Conservation (phyloP, 371 early-diverging fungal species). For the Mucor saturninus region DNA sequence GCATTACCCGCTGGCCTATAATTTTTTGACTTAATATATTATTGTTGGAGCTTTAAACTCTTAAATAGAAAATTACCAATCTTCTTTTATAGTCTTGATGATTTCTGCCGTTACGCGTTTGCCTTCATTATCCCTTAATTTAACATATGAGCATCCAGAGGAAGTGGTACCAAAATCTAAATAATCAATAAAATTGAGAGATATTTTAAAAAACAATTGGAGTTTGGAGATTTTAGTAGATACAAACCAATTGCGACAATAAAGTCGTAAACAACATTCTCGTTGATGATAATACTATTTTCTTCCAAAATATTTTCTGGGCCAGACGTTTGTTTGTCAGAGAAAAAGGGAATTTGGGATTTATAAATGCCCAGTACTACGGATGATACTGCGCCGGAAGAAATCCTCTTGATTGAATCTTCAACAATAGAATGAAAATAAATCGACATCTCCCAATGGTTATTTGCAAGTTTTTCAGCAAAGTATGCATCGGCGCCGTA, state of each 20-base stretch:
- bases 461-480: not conserved
- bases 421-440: not conserved
- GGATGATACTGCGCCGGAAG: no score
- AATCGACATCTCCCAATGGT: not conserved
- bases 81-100: not conserved
- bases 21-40: no score
- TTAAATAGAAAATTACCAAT: not conserved
- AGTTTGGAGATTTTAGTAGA: not conserved
- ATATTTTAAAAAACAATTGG: no score
- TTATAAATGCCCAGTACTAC: no score
- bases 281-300: not conserved
- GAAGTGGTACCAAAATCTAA: constrained; percentile 61
- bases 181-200: not conserved
- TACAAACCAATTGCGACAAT: constrained; percentile 38
- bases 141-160: constrained; percentile 47
- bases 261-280: constrained; percentile 1
- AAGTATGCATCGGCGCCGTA: not conserved
- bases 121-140: not conserved
- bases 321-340: no score
- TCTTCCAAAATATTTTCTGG: not conserved
- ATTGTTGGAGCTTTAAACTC: no score
- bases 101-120: no score
- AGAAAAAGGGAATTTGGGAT: no score
- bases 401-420: not conserved
- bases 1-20: not conserved